A percentile compares a stretch with the other conserved stretches of the same genome.
Conservation (phyloP, 306 rosid genomes). For the Vicia sativa region DNA sequence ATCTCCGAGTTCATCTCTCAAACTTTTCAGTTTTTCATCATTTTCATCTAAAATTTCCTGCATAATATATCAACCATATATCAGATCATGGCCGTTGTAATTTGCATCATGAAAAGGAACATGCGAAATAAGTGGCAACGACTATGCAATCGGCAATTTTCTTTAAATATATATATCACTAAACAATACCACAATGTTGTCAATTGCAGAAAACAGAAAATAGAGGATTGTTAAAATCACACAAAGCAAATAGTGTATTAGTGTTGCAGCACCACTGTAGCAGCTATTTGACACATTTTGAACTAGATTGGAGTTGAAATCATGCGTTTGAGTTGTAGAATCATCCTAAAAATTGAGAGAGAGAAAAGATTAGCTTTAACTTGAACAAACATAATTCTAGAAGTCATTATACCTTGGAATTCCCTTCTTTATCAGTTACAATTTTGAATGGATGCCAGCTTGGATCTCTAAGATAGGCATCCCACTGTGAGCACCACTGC, state of each 20-base stretch:
- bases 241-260: too few relatives aligned
- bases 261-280: too few relatives aligned
- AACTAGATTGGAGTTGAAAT: too few relatives aligned
- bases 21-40: conserved; percentile 59
- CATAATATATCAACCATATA: conserved; percentile 22
- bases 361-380: neutral
- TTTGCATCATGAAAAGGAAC: neutral
- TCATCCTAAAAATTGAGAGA: neutral
- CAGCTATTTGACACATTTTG: too few relatives aligned
- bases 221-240: too few relatives aligned
- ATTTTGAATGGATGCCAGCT: conserved; percentile 80
- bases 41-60: conserved; percentile 66
- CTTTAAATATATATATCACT: neutral
- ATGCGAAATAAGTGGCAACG: conserved; percentile 7
- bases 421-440: conserved; percentile 39
- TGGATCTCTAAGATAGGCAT: conserved; percentile 65
- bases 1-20: conserved; percentile 62
- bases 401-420: conserved; percentile 38
- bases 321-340: neutral
- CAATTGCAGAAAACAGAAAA: too few relatives aligned
- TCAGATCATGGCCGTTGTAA: conserved; percentile 4
- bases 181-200: neutral
- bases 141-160: neutral
- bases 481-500: conserved; percentile 61
- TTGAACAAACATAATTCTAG: conserved; percentile 1